Evolutionary conservation across 495 filamentous ascomycete genomes (phyloP).

Genomic region (Friedmanniomyces simplex): DNA sequence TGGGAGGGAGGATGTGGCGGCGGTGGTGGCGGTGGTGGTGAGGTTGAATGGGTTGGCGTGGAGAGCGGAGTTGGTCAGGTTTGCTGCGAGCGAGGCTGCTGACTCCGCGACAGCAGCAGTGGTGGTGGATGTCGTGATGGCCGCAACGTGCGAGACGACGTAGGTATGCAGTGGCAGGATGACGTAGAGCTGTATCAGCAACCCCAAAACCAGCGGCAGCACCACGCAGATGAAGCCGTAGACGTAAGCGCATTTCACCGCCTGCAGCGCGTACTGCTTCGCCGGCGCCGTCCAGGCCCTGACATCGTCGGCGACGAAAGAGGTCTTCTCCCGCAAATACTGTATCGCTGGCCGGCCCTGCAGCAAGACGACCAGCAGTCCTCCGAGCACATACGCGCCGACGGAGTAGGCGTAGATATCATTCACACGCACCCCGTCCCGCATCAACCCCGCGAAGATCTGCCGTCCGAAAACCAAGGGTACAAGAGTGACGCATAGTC

Average conservation of each 20-base stretch:
- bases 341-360: background rate
- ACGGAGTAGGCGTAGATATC: conserved; percentile 94
- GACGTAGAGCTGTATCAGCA: conserved; percentile 78
- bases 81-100: background rate
- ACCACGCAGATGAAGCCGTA: conserved; percentile 59
- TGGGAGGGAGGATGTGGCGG: background rate
- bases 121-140: background rate
- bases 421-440: conserved; percentile 61
- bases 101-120: background rate
- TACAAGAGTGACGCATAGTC: conserved; percentile 73
- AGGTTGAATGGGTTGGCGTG: background rate
- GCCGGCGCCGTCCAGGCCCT: conserved; percentile 1
- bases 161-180: conserved; percentile 84
- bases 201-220: conserved; percentile 71
- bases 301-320: background rate
- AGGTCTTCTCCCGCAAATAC: conserved; percentile 12
- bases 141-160: conserved; percentile 33
- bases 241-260: conserved; percentile 53
- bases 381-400: conserved; percentile 69
- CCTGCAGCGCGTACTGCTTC: conserved; percentile 8
- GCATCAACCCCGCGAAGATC: conserved; percentile 59
- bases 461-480: conserved; percentile 75
- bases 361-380: conserved; percentile 43
- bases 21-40: background rate
- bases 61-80: background rate